Evolutionary conservation across 352 stramenopile species (phyloP).

Genomic region (Phytophthora foliorum): DNA sequence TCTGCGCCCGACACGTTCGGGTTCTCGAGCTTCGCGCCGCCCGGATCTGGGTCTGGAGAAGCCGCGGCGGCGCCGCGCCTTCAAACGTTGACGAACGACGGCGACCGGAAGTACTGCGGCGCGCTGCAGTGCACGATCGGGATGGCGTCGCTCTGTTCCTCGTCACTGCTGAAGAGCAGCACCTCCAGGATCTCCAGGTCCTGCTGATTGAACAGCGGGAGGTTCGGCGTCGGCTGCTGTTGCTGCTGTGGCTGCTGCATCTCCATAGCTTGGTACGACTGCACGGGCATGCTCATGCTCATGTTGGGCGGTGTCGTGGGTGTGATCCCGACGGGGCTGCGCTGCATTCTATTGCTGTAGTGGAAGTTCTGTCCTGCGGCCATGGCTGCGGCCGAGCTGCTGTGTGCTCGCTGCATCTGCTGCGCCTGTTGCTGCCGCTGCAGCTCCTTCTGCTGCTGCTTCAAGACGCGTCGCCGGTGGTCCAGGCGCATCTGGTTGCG

Average conservation of each 20-base stretch:
- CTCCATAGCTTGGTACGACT: constrained; percentile 7
- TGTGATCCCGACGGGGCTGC: constrained; percentile 16
- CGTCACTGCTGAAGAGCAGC: constrained; percentile 66
- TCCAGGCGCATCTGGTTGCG: constrained; percentile 80
- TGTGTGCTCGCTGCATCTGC: constrained; percentile 30
- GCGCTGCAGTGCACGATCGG: constrained; percentile 35
- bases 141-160: constrained; percentile 41
- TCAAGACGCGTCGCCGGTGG: constrained; percentile 60
- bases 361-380: constrained; percentile 45
- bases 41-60: constrained; percentile 35
- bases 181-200: constrained; percentile 65
- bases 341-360: constrained; percentile 30
- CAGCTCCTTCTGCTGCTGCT: constrained; percentile 57
- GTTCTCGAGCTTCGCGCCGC: constrained; percentile 36
- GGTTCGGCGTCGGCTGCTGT: constrained; percentile 16
- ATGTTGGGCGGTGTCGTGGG: constrained; percentile 40
- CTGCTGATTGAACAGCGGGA: constrained; percentile 52
- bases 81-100: constrained; percentile 54
- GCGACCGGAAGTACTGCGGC: constrained; percentile 33
- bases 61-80: constrained; percentile 32
- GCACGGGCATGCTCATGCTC: constrained; percentile 37
- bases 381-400: constrained; percentile 29
- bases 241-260: constrained; percentile 2
- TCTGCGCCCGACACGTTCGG: constrained; percentile 34
- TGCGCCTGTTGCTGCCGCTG: constrained; percentile 51